These are phyloP conservation scores for Scutellaria barbata DNA, from an alignment of 257 asterid genomes.

Conservation along the genomic window DNA sequence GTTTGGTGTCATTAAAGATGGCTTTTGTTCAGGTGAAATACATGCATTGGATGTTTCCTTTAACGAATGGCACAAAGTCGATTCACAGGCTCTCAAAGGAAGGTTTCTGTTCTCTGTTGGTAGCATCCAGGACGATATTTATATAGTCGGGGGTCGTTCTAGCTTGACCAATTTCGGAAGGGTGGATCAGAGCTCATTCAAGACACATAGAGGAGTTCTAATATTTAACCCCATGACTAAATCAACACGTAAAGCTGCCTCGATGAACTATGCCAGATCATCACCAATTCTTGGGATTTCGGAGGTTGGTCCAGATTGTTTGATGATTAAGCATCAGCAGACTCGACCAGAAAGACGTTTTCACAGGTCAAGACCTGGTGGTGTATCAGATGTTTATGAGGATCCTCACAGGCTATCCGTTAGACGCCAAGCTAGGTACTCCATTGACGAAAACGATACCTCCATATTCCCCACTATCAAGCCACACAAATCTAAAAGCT, in stretches of 20 bases:
- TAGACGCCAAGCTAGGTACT: conserved; percentile 67
- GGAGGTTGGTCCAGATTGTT: conserved; percentile 64
- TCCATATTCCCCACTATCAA: conserved; percentile 45
- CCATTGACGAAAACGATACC: conserved; percentile 67
- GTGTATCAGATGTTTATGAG: conserved; percentile 87
- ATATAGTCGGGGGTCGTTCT: conserved; percentile 86
- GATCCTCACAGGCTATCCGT: conserved; percentile 96
- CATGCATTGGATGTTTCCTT: conserved; percentile 77
- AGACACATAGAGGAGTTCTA: conserved; percentile 81
- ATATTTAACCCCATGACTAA: conserved; percentile 71
- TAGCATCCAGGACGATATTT: conserved; percentile 68
- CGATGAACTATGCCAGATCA: conserved; percentile 88
- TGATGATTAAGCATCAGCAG: conserved; percentile 55
- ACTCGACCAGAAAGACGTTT: conserved; percentile 56
- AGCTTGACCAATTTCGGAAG: conserved; percentile 85
- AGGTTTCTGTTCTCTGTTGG: conserved; percentile 80
- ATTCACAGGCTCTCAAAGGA: conserved; percentile 68
- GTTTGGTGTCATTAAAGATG: conserved; percentile 77
- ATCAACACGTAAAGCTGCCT: conserved; percentile 73
- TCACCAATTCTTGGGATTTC: conserved; percentile 77
- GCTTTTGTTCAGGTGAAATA: conserved; percentile 81
- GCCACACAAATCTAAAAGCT: conserved; percentile 41
- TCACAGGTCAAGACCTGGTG: conserved; percentile 71
- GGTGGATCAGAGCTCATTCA: conserved; percentile 81
- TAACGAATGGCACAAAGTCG: conserved; percentile 82